Evolutionary conservation across 345 rosid genomes (phyloP).

Genomic region (Euphorbia peplus): DNA sequence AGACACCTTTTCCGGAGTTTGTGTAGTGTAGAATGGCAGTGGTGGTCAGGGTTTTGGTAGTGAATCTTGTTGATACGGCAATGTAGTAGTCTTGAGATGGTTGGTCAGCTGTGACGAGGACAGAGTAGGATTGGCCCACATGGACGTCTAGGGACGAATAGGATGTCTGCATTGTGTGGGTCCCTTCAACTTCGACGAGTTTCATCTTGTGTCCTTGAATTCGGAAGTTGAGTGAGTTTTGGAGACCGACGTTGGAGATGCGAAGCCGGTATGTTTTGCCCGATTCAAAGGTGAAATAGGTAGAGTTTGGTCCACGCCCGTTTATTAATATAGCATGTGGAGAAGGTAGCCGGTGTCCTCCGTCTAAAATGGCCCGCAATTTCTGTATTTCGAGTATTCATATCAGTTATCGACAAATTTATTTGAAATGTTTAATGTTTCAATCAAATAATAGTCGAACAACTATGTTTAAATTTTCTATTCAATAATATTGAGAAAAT

Average conservation of each 20-base stretch:
- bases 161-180: constrained; percentile 68
- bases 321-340: constrained; percentile 28
- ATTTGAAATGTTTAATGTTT: no score
- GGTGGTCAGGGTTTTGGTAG: constrained; percentile 36
- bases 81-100: constrained; percentile 56
- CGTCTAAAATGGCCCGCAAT: constrained; percentile 22
- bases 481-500: no score
- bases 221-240: constrained; percentile 59
- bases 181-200: constrained; percentile 90
- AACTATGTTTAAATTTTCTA: no score
- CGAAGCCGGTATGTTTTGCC: constrained; percentile 78
- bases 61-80: constrained; percentile 58
- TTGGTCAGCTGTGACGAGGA: constrained; percentile 81
- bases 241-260: constrained; percentile 84
- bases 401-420: no score
- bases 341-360: constrained; percentile 24
- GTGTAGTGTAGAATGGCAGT: constrained; percentile 61
- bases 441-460: no score
- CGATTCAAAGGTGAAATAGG: constrained; percentile 16
- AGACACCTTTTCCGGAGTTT: constrained; percentile 41
- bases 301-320: constrained; percentile 21
- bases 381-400: no score
- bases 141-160: constrained; percentile 70
- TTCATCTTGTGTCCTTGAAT: constrained; percentile 68
- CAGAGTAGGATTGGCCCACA: constrained; percentile 86